Evolutionary conservation across 495 filamentous ascomycete species (phyloP).

Genomic region (Hyphodiscus hymeniophilus): DNA sequence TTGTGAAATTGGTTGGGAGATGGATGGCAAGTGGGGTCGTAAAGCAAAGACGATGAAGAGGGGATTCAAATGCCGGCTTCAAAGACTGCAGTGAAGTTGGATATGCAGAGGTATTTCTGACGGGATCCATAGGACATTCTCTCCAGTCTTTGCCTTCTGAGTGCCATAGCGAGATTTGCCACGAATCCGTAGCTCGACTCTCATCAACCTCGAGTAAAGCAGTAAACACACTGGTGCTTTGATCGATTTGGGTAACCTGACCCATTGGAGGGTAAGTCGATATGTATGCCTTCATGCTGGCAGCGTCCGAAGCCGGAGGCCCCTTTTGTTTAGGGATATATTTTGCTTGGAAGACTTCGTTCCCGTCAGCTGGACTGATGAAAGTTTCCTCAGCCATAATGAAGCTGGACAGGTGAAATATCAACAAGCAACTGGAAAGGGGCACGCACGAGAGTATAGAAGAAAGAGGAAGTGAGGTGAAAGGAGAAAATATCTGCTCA

Average conservation of each 20-base stretch:
- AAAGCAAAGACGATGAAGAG: constrained; percentile 35
- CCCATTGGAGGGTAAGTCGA: constrained; percentile 58
- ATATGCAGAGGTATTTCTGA: constrained; percentile 31
- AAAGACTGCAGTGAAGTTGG: constrained; percentile 30
- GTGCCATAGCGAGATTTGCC: constrained; percentile 75
- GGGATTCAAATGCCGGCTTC: constrained; percentile 13
- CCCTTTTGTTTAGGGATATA: constrained; percentile 22
- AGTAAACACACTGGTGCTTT: constrained; percentile 47
- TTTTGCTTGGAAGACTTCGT: constrained; percentile 19
- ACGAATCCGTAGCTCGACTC: constrained; percentile 45
- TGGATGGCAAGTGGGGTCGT: constrained; percentile 32
- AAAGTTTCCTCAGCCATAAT: constrained; percentile 13
- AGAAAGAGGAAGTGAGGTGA: neutral
- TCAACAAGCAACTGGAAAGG: neutral
- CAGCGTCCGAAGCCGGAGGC: constrained; percentile 17
- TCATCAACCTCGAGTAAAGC: constrained; percentile 63
- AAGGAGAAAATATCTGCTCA: neutral
- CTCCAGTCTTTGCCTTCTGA: constrained; percentile 47
- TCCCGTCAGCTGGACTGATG: constrained; percentile 14
- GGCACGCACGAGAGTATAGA: neutral
- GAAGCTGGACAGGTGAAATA: neutral
- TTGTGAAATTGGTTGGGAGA: constrained; percentile 55
- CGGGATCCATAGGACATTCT: constrained; percentile 31
- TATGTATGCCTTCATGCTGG: constrained; percentile 28
- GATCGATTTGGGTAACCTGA: constrained; percentile 53